Base-by-base conservation (phyloP, 148 eudicot genomes). In the Diospyros kaki region DNA sequence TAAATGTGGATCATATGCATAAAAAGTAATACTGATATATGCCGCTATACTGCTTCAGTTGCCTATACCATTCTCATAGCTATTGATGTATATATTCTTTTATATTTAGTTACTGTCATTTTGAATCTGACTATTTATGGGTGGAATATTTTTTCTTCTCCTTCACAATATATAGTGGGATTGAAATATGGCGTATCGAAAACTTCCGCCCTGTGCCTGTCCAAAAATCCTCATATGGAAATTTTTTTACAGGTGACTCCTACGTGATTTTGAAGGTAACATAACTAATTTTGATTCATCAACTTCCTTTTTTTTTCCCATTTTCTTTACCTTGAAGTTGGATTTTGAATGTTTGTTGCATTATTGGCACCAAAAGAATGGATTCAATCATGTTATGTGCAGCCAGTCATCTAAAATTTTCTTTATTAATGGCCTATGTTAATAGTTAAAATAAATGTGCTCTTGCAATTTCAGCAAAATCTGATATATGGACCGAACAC, bases 181-280 rank as follows among this genome's bases (percentile, higher is more conserved):
- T 88, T 77, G 98, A 94, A 82, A 90, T 94, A 82, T 94, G 98
- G 98, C 90, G 96, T 64, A 88, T 94, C 62, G 98, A 90, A 76
- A 92, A 86, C 78, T 85, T 89, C 70, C 83, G 72, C 45, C 92
- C 97, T 42, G 92, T 87, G 54, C 91, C 83, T n/a, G 86, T 92
- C 46, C 81, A 89, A 55, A 82, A 83, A 70, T 81, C 92, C 70
- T 85, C 90, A n/a, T 42, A 90, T 85, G 97, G 98, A 15, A 92
- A 90, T 72, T 94, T 94, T 76, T 90, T 81, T 76, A 82, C 89
- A 0, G 96, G 96, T 73, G 97, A 90, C 68, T 92, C 98, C 46
- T 94, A 94, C 76, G 82, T 92, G 72, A 72, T 94, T 68, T 80
- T 94, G 73, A 89, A 94, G 95, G 98, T 92, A 79, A 69, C 72